Percentiles rank a stretch among this genome's conserved stretches.
Conservation (phyloP, 805 yeast genomes). For the Geotrichum ghanense region DNA sequence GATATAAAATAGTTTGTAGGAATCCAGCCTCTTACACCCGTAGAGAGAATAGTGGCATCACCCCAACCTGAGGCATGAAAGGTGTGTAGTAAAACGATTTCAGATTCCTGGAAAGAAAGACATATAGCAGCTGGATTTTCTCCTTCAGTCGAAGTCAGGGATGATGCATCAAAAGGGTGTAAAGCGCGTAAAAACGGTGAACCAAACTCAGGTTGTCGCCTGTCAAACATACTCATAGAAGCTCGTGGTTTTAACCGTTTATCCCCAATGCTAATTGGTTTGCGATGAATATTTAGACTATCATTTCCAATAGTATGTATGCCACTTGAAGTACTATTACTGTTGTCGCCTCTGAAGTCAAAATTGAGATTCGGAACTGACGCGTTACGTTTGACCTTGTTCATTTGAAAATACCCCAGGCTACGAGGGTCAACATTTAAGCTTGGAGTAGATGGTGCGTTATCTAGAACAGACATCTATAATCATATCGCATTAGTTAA, state of each 20-base stretch:
- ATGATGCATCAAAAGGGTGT: constrained; percentile 23
- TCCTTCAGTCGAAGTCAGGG: constrained; percentile 14
- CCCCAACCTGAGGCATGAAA: constrained; percentile 35
- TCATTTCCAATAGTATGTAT: too few relatives aligned
- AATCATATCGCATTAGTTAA: too few relatives aligned
- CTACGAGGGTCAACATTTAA: background rate
- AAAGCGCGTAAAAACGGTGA: constrained; percentile 24
- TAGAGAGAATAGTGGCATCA: constrained; percentile 28
- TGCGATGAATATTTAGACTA: too few relatives aligned
- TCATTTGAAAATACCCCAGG: background rate
- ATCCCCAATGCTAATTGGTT: too few relatives aligned
- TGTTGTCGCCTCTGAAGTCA: background rate
- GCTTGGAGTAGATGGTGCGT: background rate
- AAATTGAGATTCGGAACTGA: background rate
- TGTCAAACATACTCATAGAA: background rate
- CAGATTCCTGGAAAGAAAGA: constrained; percentile 26
- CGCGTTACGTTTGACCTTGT: background rate
- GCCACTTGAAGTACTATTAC: background rate
- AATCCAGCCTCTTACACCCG: constrained; percentile 32
- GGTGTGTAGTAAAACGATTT: constrained; percentile 27
- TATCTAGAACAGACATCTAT: background rate
- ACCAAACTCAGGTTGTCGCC: background rate
- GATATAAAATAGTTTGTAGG: constrained; percentile 31
- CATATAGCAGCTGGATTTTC: constrained; percentile 25
- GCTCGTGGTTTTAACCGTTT: background rate